These are phyloP conservation scores for Tetrastigma voinierianum DNA, from an alignment of 164 flowering plant species.

Conservation along the genomic window DNA sequence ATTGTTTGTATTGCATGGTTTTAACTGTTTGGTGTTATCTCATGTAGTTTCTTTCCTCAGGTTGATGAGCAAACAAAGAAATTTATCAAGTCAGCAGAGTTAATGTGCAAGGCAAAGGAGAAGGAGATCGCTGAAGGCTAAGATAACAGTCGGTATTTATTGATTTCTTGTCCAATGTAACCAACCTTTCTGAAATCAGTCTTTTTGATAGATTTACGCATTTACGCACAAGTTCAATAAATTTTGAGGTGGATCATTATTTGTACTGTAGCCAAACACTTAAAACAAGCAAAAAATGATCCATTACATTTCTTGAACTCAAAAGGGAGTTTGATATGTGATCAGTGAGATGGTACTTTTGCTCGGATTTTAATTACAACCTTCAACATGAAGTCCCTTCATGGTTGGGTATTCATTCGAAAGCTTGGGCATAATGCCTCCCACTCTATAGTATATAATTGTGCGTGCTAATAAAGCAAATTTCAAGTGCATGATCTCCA, in stretches of 20 bases:
- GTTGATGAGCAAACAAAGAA: slow-evolving; percentile 88
- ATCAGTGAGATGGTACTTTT: background rate
- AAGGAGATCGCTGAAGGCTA: slow-evolving; percentile 72
- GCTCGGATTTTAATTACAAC: too few species aligned
- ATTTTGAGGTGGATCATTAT: background rate
- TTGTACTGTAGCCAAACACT: background rate
- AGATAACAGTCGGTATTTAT: slow-evolving; percentile 5
- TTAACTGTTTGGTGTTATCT: background rate
- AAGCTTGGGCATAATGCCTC: too few species aligned
- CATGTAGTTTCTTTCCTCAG: slow-evolving; percentile 32
- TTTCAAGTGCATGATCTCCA: too few species aligned
- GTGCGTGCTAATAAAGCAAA: too few species aligned
- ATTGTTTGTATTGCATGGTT: background rate
- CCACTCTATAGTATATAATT: too few species aligned
- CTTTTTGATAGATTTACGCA: background rate
- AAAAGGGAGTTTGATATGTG: background rate
- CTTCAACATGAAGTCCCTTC: too few species aligned
- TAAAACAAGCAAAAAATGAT: background rate
- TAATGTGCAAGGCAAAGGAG: slow-evolving; percentile 91
- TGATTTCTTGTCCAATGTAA: background rate
- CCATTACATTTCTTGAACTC: background rate
- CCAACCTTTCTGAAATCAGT: background rate
- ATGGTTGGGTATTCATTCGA: too few species aligned
- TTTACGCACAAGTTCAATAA: slow-evolving; percentile 3
- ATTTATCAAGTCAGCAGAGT: slow-evolving; percentile 80